Evolutionary conservation across 352 stramenopile species (phyloP).

Genomic region (Pythium brassicae): DNA sequence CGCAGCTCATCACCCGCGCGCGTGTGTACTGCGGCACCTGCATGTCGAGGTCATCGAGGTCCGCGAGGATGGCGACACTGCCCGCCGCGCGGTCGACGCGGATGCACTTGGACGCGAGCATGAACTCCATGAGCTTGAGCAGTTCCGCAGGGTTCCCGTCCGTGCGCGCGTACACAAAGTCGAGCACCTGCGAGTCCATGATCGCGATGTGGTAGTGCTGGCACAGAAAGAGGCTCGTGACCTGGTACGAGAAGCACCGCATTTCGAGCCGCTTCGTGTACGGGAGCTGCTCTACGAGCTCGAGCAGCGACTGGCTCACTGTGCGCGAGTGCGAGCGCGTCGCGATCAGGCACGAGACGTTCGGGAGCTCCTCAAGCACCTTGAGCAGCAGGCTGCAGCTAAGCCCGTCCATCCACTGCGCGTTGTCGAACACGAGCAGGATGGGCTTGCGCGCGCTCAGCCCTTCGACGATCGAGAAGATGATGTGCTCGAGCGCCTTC

Average conservation of each 20-base stretch:
- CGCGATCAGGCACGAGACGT: constrained; percentile 52
- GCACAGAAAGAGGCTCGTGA: constrained; percentile 69
- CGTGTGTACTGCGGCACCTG: constrained; percentile 68
- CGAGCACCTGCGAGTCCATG: constrained; percentile 74
- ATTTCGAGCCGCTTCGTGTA: constrained; percentile 48
- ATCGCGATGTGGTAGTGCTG: constrained; percentile 78
- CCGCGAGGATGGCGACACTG: constrained; percentile 58
- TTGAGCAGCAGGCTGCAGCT: constrained; percentile 59
- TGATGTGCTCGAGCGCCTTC: constrained; percentile 44
- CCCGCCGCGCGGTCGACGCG: constrained; percentile 38
- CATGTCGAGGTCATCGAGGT: constrained; percentile 75
- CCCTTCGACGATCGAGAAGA: constrained; percentile 52
- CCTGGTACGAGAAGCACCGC: constrained; percentile 52
- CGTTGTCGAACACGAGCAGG: constrained; percentile 67
- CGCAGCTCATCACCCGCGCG: constrained; percentile 64
- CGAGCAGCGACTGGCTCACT: constrained; percentile 32
- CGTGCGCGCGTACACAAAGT: constrained; percentile 64
- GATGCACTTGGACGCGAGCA: constrained; percentile 67
- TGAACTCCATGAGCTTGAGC: constrained; percentile 64
- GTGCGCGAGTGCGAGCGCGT: constrained; percentile 32
- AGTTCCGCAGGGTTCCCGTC: constrained; percentile 64
- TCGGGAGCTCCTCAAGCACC: constrained; percentile 49
- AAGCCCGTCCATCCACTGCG: constrained; percentile 69
- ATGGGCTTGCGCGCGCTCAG: constrained; percentile 54
- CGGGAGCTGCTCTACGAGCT: constrained; percentile 30